Conservation (phyloP, 495 filamentous ascomycete species). For the Hypoxylon fuscum region DNA sequence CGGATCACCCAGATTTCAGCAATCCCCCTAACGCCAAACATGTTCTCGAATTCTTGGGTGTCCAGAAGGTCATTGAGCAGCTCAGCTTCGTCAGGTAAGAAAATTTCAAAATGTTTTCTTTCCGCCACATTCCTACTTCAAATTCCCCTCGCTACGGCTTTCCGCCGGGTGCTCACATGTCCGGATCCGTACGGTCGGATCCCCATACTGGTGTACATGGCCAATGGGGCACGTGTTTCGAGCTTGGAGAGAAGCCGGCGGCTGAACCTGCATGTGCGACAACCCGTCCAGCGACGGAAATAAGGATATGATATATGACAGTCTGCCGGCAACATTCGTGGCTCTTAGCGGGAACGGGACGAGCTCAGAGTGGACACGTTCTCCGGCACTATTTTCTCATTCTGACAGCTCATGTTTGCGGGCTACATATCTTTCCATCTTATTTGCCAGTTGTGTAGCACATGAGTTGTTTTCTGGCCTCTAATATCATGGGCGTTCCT, state of each 20-base stretch:
- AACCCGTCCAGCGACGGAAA: conserved; percentile 36
- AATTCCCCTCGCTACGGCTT: conserved; percentile 6
- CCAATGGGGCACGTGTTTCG: conserved; percentile 25
- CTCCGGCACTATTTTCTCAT: background rate
- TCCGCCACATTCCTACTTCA: conserved; percentile 7
- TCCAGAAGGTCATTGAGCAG: conserved; percentile 53
- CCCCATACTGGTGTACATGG: conserved; percentile 5
- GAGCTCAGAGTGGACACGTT: conserved; percentile 4
- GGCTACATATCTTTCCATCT: conserved; percentile 13
- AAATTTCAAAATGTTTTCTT: conserved; percentile 11
- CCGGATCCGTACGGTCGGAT: conserved; percentile 26
- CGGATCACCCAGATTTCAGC: conserved; percentile 57
- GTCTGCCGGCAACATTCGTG: background rate
- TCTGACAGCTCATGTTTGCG: conserved; percentile 4
- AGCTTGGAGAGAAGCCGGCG: conserved; percentile 24
- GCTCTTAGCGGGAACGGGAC: conserved; percentile 19
- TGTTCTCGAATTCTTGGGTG: conserved; percentile 49
- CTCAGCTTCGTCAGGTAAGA: conserved; percentile 61
- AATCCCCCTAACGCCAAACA: conserved; percentile 29
- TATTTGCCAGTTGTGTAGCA: conserved; percentile 22
- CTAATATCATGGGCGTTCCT: conserved; percentile 24
- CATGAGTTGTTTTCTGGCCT: conserved; percentile 12
- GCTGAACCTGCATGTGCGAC: conserved; percentile 36
- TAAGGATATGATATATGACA: conserved; percentile 23
- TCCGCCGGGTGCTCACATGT: conserved; percentile 26